Evolutionary conservation across 164 flowering plant genomes (phyloP), one percentile per base, ranked within the genome.

Genomic region (Kingdonia uniflora): DNA sequence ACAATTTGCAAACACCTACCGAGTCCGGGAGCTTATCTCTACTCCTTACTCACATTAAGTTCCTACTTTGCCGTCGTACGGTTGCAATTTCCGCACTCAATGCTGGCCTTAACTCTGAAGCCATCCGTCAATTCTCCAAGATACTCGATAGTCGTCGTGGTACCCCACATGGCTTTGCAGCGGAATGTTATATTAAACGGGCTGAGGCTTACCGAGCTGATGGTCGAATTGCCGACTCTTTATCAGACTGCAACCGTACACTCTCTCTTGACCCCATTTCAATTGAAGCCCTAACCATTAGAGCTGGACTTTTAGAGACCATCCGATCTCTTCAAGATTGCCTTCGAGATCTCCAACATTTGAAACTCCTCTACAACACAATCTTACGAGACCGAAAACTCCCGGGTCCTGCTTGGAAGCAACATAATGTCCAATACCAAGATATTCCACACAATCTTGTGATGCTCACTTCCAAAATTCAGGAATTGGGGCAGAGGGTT

Each of bases 1-100:
- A 41, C 16, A 51, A 35, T 6, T 21, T 68, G 1, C 76, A 80
- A 22, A 47, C 51, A 0, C 63, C 63, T 2, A 40, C 87, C 0
- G 95, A 83, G 40, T 25, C 72, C 0, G 97, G 82, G 38, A 65
- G 67, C 57, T 56, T 82, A 1, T 22, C 81, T 12, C 92, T 89
- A 11, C 73, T 94, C 38, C 72, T 94, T 7, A 48, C 66, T 57
- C 92, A 87, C 70, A 80, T 85, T 63, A 94, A 94, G 71, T 80
- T 81, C 61, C 95, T 94, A 49, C 64, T 89, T 38, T 95, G 99
- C 20, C 87, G 97, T 6, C 76, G 83, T 0, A 65, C 95, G 0
- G 95, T 97, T 0, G 99, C 95, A 0, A 39, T 87, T 0, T 92
- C 99, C 0, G 97, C 99, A 47, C 81, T 94, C 1, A 94, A 94